These are phyloP conservation scores for Gossypioides kirkii DNA, from an alignment of 345 rosid genomes.

Conservation along the genomic window DNA sequence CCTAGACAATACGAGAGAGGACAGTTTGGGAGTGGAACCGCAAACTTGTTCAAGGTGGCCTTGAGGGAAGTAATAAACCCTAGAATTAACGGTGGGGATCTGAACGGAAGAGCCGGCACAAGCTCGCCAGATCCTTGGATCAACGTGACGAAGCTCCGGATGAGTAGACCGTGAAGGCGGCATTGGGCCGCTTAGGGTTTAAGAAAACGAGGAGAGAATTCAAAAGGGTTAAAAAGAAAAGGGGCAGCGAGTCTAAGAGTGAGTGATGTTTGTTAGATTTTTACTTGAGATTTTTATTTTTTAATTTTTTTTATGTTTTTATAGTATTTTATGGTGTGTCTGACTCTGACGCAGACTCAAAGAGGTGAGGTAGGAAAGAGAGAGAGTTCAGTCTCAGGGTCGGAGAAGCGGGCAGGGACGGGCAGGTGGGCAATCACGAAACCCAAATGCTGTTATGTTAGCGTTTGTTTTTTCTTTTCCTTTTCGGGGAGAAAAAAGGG, in stretches of 20 bases:
- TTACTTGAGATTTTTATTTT: too few relatives aligned
- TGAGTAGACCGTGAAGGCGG: slow-evolving; percentile 22
- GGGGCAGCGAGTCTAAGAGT: neutral
- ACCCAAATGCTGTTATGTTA: slow-evolving; percentile 1
- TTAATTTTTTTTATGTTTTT: neutral
- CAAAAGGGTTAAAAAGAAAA: neutral
- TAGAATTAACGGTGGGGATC: slow-evolving; percentile 50
- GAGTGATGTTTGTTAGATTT: too few relatives aligned
- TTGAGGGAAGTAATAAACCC: slow-evolving; percentile 86
- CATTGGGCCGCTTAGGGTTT: slow-evolving; percentile 30
- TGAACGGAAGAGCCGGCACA: slow-evolving; percentile 68
- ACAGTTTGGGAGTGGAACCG: slow-evolving; percentile 20
- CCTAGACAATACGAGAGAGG: slow-evolving; percentile 22
- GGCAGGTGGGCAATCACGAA: neutral
- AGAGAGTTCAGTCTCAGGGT: slow-evolving; percentile 28
- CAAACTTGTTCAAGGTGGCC: slow-evolving; percentile 72
- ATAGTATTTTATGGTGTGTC: neutral
- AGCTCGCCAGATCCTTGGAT: slow-evolving; percentile 68
- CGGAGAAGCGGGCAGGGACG: slow-evolving; percentile 17
- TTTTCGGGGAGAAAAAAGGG: neutral
- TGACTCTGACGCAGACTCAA: too few relatives aligned
- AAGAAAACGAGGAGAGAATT: neutral
- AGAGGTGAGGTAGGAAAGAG: slow-evolving; percentile 1
- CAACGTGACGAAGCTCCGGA: slow-evolving; percentile 38
- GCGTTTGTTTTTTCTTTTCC: too few relatives aligned